A percentile compares a stretch with the other conserved stretches of the same genome.
Conservation (phyloP, 805 yeast species). For the Pichia scutulata region DNA sequence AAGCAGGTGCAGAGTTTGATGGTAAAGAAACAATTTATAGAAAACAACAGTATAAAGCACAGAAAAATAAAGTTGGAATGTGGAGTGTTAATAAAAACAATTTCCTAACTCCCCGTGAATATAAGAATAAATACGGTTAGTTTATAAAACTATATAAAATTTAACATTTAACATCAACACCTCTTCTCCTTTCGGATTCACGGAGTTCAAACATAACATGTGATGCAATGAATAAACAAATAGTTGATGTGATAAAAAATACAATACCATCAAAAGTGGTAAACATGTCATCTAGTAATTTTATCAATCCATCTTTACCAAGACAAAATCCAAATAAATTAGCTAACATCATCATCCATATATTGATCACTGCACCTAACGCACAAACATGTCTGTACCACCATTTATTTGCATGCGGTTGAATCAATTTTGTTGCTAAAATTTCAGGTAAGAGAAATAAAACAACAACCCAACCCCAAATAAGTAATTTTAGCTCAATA, state of each 20-base stretch:
- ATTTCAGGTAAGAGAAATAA: slow-evolving; percentile 83
- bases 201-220: slow-evolving; percentile 94
- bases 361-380: slow-evolving; percentile 77
- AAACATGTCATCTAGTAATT: slow-evolving; percentile 62
- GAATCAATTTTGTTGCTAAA: slow-evolving; percentile 41
- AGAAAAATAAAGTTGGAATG: slow-evolving; percentile 49
- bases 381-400: slow-evolving; percentile 84
- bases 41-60: slow-evolving; percentile 54
- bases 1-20: slow-evolving; percentile 77
- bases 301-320: slow-evolving; percentile 76
- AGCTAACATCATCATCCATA: slow-evolving; percentile 98
- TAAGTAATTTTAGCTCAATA: slow-evolving; percentile 71
- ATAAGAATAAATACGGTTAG: slow-evolving; percentile 40
- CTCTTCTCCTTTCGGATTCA: slow-evolving; percentile 76
- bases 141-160: not conserved
- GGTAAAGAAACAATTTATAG: slow-evolving; percentile 58
- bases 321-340: slow-evolving; percentile 91
- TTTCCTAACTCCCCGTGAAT: slow-evolving; percentile 69
- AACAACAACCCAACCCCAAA: slow-evolving; percentile 97
- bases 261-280: slow-evolving; percentile 60
- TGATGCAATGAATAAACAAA: slow-evolving; percentile 68
- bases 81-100: slow-evolving; percentile 48
- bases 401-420: slow-evolving; percentile 32
- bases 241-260: slow-evolving; percentile 54
- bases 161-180: slow-evolving; percentile 73